Evolutionary conservation across 306 rosid genomes (phyloP), one percentile per base, ranked within the genome.

Genomic region (Begonia masoniana): DNA sequence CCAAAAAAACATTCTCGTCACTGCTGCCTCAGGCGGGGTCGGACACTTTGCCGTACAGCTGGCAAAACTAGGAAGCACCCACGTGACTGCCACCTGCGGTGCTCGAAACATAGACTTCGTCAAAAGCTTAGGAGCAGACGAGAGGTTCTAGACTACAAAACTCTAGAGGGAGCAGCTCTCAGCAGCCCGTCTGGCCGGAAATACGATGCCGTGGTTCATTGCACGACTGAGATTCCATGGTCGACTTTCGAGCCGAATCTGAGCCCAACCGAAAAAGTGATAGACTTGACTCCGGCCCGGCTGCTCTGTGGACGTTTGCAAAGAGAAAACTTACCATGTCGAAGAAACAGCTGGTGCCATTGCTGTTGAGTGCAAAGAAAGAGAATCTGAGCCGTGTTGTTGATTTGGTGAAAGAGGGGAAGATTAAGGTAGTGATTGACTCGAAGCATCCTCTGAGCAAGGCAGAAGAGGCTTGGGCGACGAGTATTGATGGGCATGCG

Each of bases 11-110:
- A 49, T 88, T 49, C 59, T 88, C 69, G 15, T 88, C 50, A 88
- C 97, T 10, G 97, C 94, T 15, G 94, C 96, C 58, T 88, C 85
- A 1, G 94, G 96, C 4, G 96, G 96, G 24, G 91, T 88, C 35
- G 96, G 94, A 8, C 92, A 78, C 21, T 84, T 81, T 49, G 94
- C 85, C 1, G 77, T 88, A 62, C 96, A 88, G 63, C 57, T 88
- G 11, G 92, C 96, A 11, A 88, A 88, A 77, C 78, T 88, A 0
- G 92, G 83, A 19, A 88, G 84, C 70, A 59, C 87, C 13, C 87
- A 83, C 15, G 91, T 87, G 15, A 87, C 94, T 0, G 83, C 87
- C 52, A 87, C 96, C 0, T 87, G 96, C 49, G 91, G 96, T n/a
- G 77, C 80, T 12, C 87, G 91, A 65, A 87, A 87, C 77, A 57